Base-by-base conservation (phyloP, 805 yeast genomes). In the Jamesozyma lodderae region DNA sequence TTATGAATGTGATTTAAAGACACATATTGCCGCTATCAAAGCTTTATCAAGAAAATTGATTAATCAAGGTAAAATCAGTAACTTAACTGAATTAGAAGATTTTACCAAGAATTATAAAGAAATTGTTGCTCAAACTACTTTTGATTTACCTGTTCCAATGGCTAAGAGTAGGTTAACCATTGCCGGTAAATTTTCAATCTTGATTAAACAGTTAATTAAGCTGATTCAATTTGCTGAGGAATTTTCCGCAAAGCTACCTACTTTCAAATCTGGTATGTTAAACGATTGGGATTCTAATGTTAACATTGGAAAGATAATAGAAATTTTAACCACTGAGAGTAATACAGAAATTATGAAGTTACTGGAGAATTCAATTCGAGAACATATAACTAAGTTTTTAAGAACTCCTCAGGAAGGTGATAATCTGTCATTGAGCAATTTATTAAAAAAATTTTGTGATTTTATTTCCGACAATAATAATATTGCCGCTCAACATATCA, bases 11-110 rank as follows among this genome's bases (percentile, higher is more conserved):
- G 94, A 85, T 55, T 51, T 69, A 42, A 62, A 70, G 16, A 69
- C 78, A 61, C 82, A 79, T 59, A 53, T 53, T 40, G 64, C 66
- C 21, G 58, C 72, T 50, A 64, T 79, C 18, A 72, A 71, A 44
- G 69, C 79, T 71, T 57, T 84, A 42, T 68, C 79, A 3, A 79
- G 78, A 17, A 59, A 81, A 41, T 73, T 75, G 14, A 59, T 77
- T 33, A 80, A 75, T 45, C 43, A 43, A 16, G 38, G 30, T 13
- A 18, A 20, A 31, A 59, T 63, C 38, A 16, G n/a, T 10, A 13
- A 15, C 3, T 6, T 15, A 15, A 15, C 84, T 86, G 1, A 75
- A 30, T 64, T 85, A 41, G 70, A 70, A 33, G 64, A 68, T n/a
- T 63, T 84, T 36, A 63, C 77, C 4, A 53, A 59, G 13, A 60